Base-by-base conservation (phyloP, 2,329 filamentous ascomycete genomes). In the Botryotinia globosa region DNA sequence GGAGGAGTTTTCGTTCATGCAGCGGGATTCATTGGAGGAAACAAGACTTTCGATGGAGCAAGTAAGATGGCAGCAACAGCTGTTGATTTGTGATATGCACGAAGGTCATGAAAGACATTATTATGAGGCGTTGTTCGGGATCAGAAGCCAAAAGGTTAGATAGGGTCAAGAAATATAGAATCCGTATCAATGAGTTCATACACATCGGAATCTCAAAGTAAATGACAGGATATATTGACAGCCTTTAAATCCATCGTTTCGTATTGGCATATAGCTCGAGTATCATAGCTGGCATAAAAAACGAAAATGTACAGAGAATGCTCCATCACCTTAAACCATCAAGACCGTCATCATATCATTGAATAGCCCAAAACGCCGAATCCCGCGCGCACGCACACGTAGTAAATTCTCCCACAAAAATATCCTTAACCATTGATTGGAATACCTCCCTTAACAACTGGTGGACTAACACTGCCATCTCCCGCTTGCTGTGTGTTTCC, bases 1-100 rank as follows among this genome's bases (percentile, higher is more conserved):
- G 93, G 94, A 10, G 91, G 93, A 75, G 91, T 99, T 42, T 99
- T 99, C 81, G 92, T 98, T 44, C 96, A 99, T 81, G 94, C 94
- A 5, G 91, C 92, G 70, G 96, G 96, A 42, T 99, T 99, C 84
- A 98, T 98, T 80, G 96, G 96, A 29, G 96, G 96, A 3, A 97
- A 98, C 83, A 91, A 92, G 86, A 97, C 92, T 0, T 96, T 92
- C 79, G 93, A 97, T 74, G 96, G 96, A 44, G 94, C 90, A 39
- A 87, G 93, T 81, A 89, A 90, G 73, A 97, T 98, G 94, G 94
- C 94, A 7, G 83, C 87, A 82, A 93, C 92, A 85, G 91, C 92
- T 2, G 83, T 93, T 75, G 88, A 83, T 73, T 34, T 79, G 68
- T 80, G 61, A 71, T 67, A 48, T 66, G 32, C 32, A 56, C 45